Evolutionary conservation across 2,329 filamentous ascomycete species (phyloP).

Genomic region (Aspergillus bombycis): DNA sequence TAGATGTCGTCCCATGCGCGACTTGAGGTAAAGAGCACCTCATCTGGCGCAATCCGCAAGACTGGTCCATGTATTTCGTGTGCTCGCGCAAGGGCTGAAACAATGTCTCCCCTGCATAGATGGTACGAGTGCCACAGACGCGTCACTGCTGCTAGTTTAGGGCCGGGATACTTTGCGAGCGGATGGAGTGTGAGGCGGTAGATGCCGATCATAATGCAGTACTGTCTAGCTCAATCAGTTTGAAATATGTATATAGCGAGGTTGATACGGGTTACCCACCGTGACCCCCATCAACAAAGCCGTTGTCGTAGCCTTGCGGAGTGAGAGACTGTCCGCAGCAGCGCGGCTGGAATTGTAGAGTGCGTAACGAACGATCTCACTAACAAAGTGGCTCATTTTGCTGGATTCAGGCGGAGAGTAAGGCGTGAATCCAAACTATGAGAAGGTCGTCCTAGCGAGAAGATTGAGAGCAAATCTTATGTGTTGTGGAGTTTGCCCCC

Average conservation of each 20-base stretch:
- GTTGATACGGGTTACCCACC: neutral
- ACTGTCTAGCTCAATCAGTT: neutral
- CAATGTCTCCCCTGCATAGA: conserved; percentile 10
- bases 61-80: conserved; percentile 36
- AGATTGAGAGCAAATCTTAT: too few relatives aligned
- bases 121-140: conserved; percentile 7
- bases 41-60: conserved; percentile 37
- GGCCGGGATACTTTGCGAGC: conserved; percentile 20
- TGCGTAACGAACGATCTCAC: neutral
- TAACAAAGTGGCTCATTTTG: neutral
- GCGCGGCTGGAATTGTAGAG: neutral
- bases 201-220: neutral
- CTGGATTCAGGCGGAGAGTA: neutral
- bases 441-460: too few relatives aligned
- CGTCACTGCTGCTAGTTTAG: conserved; percentile 12
- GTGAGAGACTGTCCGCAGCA: neutral
- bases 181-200: conserved; percentile 16
- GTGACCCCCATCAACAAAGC: neutral
- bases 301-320: neutral
- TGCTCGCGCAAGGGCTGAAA: conserved; percentile 3
- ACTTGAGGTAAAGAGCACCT: conserved; percentile 38
- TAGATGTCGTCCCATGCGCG: conserved; percentile 40
- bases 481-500: too few relatives aligned
- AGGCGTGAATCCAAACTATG: too few relatives aligned
- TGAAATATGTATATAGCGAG: neutral